Conservation (phyloP, 495 filamentous ascomycete species). For the Geoglossum glabrum region DNA sequence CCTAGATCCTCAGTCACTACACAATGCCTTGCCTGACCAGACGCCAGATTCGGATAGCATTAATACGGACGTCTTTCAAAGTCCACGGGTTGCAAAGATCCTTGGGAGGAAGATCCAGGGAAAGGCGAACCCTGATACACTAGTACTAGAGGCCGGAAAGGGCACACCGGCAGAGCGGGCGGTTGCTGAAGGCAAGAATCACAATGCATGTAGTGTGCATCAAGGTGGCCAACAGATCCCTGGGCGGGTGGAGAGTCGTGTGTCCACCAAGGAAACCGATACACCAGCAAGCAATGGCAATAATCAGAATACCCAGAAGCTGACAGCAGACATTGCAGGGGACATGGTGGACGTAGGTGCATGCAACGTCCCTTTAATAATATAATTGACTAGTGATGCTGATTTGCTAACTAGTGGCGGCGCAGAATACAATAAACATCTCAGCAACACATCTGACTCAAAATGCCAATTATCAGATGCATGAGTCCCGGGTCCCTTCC, state of each 20-base stretch:
- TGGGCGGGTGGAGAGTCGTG: too few relatives aligned
- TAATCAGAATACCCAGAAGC: constrained; percentile 14
- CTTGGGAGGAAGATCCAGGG: constrained; percentile 18
- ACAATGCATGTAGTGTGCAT: too few relatives aligned
- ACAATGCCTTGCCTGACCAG: constrained; percentile 21
- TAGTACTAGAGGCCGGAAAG: constrained; percentile 13
- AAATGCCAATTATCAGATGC: constrained; percentile 40
- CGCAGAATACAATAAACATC: constrained; percentile 12
- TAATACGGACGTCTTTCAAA: constrained; percentile 41
- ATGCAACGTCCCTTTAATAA: neutral
- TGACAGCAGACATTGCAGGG: constrained; percentile 19
- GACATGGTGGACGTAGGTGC: constrained; percentile 10
- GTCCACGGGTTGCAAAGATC: constrained; percentile 34
- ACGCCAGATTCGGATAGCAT: constrained; percentile 33
- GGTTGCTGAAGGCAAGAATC: constrained; percentile 15
- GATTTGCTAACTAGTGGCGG: constrained; percentile 22
- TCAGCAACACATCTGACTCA: neutral
- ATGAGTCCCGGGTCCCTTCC: constrained; percentile 79
- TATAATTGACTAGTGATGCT: constrained; percentile 9
- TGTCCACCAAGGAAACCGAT: neutral
- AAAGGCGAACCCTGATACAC: neutral
- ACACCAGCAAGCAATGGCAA: neutral
- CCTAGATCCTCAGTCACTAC: constrained; percentile 10
- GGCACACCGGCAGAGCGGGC: constrained; percentile 16
- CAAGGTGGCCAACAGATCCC: too few relatives aligned